A percentile compares a stretch with the other conserved stretches of the same genome.
phyloP scores from a whole-genome alignment of 192 early-diverging fungal species.

The Rhizophagus sp. region DNA sequence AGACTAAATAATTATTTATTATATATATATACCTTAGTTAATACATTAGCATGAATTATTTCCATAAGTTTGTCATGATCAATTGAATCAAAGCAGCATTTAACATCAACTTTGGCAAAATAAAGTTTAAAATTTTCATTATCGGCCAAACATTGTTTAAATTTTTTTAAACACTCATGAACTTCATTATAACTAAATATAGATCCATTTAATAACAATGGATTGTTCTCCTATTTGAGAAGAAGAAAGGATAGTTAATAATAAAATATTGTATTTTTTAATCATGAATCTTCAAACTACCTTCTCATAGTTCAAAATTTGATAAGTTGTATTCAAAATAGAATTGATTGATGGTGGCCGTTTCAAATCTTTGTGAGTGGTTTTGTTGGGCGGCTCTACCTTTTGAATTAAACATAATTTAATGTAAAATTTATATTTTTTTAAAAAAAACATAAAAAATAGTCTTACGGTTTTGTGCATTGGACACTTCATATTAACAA shows the following conservation, averaged over 20 bases:
- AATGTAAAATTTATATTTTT: background rate
- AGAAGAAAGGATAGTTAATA: background rate
- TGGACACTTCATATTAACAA: constrained; percentile 7
- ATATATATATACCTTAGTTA: background rate
- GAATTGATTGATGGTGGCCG: background rate
- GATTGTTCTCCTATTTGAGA: background rate
- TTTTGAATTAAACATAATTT: background rate
- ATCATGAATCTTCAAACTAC: background rate
- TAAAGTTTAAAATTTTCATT: background rate
- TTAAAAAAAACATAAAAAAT: background rate
- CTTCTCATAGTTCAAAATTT: constrained; percentile 9
- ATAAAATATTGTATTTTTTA: background rate
- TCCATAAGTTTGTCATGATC: constrained; percentile 1
- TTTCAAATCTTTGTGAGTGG: background rate
- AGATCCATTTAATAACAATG: background rate
- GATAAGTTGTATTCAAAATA: background rate
- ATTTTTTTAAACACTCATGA: background rate
- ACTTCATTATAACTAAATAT: constrained; percentile 3
- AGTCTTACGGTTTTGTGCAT: background rate
- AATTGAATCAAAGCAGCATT: constrained; percentile 20
- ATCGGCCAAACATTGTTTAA: background rate
- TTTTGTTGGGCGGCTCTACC: too few relatives aligned
- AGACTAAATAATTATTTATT: too few relatives aligned
- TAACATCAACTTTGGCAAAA: constrained; percentile 23
- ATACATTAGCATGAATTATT: constrained; percentile 1